phyloP scores from a whole-genome alignment of 2,329 filamentous ascomycete genomes.

The Cordyceps farinosa region DNA sequence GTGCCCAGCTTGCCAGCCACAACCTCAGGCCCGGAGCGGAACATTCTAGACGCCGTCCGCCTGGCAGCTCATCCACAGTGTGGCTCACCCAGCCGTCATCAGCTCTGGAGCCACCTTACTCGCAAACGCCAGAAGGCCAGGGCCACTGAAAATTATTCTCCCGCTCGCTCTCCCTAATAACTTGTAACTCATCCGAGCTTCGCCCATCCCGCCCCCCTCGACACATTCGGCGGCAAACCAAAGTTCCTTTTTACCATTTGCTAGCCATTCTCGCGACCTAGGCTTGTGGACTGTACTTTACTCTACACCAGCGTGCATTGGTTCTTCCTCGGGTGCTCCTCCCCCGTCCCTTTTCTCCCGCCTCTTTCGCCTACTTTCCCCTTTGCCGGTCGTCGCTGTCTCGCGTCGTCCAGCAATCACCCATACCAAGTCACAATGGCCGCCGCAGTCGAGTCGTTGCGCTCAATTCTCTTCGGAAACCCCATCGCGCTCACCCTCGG shows the following conservation, averaged over 20 bases:
- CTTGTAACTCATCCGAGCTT: constrained; percentile 19
- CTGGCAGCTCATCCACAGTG: constrained; percentile 1
- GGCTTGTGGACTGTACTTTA: constrained; percentile 22
- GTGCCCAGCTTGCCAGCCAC: constrained; percentile 1
- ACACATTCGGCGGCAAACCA: constrained; percentile 20
- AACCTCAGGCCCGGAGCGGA: constrained; percentile 12
- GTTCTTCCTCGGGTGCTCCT: constrained; percentile 18
- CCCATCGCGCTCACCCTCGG: constrained; percentile 64
- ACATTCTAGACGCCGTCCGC: constrained; percentile 2
- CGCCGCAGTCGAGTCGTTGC: constrained; percentile 48
- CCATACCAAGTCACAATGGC: constrained; percentile 44
- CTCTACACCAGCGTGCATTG: constrained; percentile 14
- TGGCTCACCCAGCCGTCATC: constrained; percentile 13
- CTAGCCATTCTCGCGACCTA: constrained; percentile 18
- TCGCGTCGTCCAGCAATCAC: constrained; percentile 20
- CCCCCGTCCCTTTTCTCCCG: constrained; percentile 17
- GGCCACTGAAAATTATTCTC: constrained; percentile 26
- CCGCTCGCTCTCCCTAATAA: constrained; percentile 21
- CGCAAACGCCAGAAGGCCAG: constrained; percentile 10
- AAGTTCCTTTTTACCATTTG: neutral
- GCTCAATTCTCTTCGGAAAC: constrained; percentile 69
- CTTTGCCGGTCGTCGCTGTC: constrained; percentile 26
- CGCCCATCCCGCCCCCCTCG: constrained; percentile 18
- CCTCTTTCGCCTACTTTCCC: constrained; percentile 21
- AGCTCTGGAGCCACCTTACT: constrained; percentile 12